These are phyloP conservation scores for Stylosanthes scabra DNA, from an alignment of 331 rosid species.

Conservation along the genomic window DNA sequence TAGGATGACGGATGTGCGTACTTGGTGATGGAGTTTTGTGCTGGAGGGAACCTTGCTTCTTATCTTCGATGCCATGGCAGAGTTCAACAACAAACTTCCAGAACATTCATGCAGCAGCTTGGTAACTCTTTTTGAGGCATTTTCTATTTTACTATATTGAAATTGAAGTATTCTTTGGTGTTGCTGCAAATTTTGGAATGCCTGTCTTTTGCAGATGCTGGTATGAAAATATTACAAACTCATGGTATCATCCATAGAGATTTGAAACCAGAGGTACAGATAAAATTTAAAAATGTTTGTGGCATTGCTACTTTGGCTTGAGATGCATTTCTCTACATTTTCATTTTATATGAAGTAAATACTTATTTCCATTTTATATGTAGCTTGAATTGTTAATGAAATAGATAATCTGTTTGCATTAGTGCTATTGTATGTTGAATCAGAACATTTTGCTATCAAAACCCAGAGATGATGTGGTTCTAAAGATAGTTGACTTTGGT, in stretches of 20 bases:
- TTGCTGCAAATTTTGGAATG: too few species aligned
- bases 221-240: slow-evolving; percentile 51
- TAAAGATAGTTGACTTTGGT: too few species aligned
- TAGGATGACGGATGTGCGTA: slow-evolving; percentile 54
- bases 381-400: too few species aligned
- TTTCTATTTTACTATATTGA: too few species aligned
- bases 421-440: too few species aligned
- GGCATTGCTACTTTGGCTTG: background rate
- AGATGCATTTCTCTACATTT: background rate
- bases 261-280: slow-evolving; percentile 67
- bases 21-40: slow-evolving; percentile 65
- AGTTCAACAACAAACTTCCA: slow-evolving; percentile 55
- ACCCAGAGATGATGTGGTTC: too few species aligned
- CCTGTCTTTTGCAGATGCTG: slow-evolving; percentile 64
- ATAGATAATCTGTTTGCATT: too few species aligned
- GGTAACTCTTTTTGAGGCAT: slow-evolving; percentile 45
- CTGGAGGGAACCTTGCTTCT: slow-evolving; percentile 60
- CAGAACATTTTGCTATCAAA: too few species aligned
- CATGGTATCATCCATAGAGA: slow-evolving; percentile 64
- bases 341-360: slow-evolving; percentile 8
- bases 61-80: slow-evolving; percentile 57
- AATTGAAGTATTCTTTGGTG: slow-evolving; percentile 1
- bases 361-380: too few species aligned
- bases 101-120: slow-evolving; percentile 68
- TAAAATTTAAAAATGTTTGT: background rate